Percentiles rank a stretch among this genome's conserved stretches.
Evolutionary conservation across 2,329 filamentous ascomycete species (phyloP).

Genomic region (Ceratocystis cacaofunesta): DNA sequence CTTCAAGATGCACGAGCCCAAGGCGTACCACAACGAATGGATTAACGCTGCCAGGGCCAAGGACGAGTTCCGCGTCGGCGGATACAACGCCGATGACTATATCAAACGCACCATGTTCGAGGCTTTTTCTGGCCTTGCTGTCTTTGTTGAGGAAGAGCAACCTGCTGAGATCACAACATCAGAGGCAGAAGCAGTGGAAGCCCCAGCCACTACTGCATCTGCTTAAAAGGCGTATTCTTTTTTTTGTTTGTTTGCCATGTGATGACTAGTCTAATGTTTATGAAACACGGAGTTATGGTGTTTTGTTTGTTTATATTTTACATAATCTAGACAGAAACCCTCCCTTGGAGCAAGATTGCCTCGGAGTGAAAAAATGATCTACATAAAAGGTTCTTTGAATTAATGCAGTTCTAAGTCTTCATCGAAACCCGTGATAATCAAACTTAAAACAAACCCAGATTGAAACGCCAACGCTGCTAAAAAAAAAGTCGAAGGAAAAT

Average conservation of each 20-base stretch:
- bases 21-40: constrained; percentile 60
- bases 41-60: constrained; percentile 53
- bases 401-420: constrained; percentile 7
- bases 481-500: not conserved
- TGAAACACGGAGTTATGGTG: constrained; percentile 6
- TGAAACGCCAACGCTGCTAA: constrained; percentile 13
- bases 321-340: not conserved
- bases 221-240: not conserved
- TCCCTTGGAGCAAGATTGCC: not conserved
- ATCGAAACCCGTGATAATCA: constrained; percentile 1
- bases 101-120: constrained; percentile 69
- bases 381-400: not conserved
- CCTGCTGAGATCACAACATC: constrained; percentile 22
- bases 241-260: not conserved
- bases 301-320: constrained; percentile 2
- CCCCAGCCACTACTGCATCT: not conserved
- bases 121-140: constrained; percentile 76
- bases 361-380: too few relatives aligned
- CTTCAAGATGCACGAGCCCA: constrained; percentile 41
- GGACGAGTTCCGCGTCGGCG: constrained; percentile 54
- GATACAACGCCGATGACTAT: constrained; percentile 72
- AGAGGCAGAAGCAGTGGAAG: not conserved
- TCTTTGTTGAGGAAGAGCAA: constrained; percentile 73
- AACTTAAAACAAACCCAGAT: constrained; percentile 10
- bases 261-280: constrained; percentile 4